These are phyloP conservation scores for Zizania palustris DNA, from an alignment of 202 grass and related monocot species.

Conservation along the genomic window DNA sequence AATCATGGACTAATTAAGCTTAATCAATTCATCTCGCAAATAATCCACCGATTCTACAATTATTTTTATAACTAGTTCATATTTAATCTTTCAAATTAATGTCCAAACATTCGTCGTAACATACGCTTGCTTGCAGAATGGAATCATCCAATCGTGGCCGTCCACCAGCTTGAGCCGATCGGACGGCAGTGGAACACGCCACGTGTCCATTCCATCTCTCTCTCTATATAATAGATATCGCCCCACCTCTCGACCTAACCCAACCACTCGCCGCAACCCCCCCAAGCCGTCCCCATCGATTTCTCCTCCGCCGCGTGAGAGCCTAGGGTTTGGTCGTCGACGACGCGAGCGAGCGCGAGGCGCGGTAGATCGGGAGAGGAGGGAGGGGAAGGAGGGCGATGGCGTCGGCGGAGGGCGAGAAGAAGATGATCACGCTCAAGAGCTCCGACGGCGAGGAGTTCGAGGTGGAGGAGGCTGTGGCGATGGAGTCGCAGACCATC, in stretches of 20 bases:
- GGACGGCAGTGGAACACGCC: not conserved
- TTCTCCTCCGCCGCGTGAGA: not conserved
- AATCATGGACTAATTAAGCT: too few species aligned
- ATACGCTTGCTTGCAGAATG: too few species aligned
- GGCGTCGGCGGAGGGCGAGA: constrained; percentile 35
- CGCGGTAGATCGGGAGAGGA: not conserved
- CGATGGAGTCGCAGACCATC: constrained; percentile 87
- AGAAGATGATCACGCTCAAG: constrained; percentile 61
- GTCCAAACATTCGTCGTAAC: too few species aligned
- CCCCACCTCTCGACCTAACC: not conserved
- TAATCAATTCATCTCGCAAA: too few species aligned
- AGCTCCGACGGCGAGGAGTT: constrained; percentile 79
- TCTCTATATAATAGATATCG: not conserved
- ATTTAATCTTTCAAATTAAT: too few species aligned
- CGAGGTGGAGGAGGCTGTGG: constrained; percentile 65
- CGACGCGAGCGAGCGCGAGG: too few species aligned
- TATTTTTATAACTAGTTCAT: too few species aligned
- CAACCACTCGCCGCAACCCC: not conserved
- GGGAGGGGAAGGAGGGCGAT: not conserved
- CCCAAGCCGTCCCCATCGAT: not conserved
- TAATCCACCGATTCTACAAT: too few species aligned
- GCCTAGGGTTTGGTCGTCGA: constrained; percentile 30
- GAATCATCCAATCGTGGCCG: not conserved
- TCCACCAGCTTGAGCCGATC: not conserved
- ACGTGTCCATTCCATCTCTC: not conserved